Evolutionary conservation across 2,329 filamentous ascomycete species (phyloP).

Genomic region (Fusarium newnesense): DNA sequence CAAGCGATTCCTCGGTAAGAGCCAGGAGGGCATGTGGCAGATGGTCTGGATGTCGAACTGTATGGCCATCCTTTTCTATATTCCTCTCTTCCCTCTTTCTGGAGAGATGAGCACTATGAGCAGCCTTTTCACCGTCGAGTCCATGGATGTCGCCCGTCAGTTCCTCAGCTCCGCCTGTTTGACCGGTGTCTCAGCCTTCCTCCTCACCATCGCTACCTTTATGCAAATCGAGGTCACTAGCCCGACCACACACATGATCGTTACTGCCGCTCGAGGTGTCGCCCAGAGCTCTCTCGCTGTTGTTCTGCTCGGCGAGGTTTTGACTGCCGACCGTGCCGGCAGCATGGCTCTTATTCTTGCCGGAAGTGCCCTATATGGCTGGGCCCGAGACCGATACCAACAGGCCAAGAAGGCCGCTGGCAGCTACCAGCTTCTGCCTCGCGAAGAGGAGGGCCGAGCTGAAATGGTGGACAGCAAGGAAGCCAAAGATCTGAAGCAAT

Average conservation of each 20-base stretch:
- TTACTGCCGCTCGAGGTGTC: slow-evolving; percentile 42
- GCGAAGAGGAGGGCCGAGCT: slow-evolving; percentile 33
- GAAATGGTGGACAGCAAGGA: slow-evolving; percentile 33
- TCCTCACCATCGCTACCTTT: slow-evolving; percentile 43
- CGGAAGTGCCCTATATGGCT: slow-evolving; percentile 42
- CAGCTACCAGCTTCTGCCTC: slow-evolving; percentile 39
- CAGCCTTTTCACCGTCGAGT: slow-evolving; percentile 31
- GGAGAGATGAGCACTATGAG: slow-evolving; percentile 37
- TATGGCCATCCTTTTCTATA: slow-evolving; percentile 42
- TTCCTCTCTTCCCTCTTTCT: slow-evolving; percentile 41
- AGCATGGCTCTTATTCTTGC: slow-evolving; percentile 42
- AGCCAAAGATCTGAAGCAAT: slow-evolving; percentile 24
- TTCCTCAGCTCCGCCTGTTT: slow-evolving; percentile 40
- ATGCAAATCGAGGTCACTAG: slow-evolving; percentile 45
- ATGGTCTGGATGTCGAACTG: slow-evolving; percentile 46
- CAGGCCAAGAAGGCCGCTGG: slow-evolving; percentile 40
- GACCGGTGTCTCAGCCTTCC: slow-evolving; percentile 41
- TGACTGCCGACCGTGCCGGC: slow-evolving; percentile 41
- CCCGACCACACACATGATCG: slow-evolving; percentile 45
- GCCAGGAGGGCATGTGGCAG: slow-evolving; percentile 44
- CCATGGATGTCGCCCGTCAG: slow-evolving; percentile 27
- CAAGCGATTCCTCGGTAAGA: slow-evolving; percentile 42
- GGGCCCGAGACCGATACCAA: slow-evolving; percentile 41
- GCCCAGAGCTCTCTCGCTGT: slow-evolving; percentile 43
- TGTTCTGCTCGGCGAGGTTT: slow-evolving; percentile 38